Percentiles rank a stretch among this genome's conserved stretches.
Evolutionary conservation across 1,284 basidiomycete genomes (phyloP).

Genomic region (Melampsora larici-populina): DNA sequence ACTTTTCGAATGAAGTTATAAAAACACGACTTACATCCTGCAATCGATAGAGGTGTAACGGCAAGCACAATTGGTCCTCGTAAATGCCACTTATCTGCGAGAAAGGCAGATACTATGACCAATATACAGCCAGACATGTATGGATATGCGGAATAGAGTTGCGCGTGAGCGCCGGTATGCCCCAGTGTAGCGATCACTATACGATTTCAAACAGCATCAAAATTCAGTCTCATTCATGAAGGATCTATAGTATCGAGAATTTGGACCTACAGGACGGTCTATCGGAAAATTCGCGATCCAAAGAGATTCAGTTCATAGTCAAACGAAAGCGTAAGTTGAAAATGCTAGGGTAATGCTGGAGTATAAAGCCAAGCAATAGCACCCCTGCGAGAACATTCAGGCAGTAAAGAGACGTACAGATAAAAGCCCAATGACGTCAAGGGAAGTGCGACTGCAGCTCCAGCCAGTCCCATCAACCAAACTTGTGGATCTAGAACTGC

Average conservation of each 20-base stretch:
- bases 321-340: not conserved
- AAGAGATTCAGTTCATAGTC: not conserved
- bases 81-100: conserved; percentile 46
- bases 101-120: conserved; percentile 46
- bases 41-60: conserved; percentile 47
- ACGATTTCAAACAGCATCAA: not conserved
- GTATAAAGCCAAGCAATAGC: not conserved
- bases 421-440: conserved; percentile 33
- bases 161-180: conserved; percentile 44
- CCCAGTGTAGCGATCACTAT: conserved; percentile 32
- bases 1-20: not conserved
- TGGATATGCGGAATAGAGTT: conserved; percentile 48
- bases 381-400: not conserved
- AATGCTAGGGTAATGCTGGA: not conserved
- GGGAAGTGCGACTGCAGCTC: conserved; percentile 42
- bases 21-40: conserved; percentile 46
- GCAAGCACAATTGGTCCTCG: conserved; percentile 47
- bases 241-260: not conserved
- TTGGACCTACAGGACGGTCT: not conserved
- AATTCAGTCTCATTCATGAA: not conserved
- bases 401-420: conserved; percentile 10
- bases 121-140: conserved; percentile 48
- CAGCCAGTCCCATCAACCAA: conserved; percentile 47
- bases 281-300: not conserved
- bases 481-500: conserved; percentile 48